A percentile compares a stretch with the other conserved stretches of the same genome.
These are phyloP conservation scores for Oleoguttula mirabilis DNA, from an alignment of 495 filamentous ascomycete genomes.

Conservation along the genomic window DNA sequence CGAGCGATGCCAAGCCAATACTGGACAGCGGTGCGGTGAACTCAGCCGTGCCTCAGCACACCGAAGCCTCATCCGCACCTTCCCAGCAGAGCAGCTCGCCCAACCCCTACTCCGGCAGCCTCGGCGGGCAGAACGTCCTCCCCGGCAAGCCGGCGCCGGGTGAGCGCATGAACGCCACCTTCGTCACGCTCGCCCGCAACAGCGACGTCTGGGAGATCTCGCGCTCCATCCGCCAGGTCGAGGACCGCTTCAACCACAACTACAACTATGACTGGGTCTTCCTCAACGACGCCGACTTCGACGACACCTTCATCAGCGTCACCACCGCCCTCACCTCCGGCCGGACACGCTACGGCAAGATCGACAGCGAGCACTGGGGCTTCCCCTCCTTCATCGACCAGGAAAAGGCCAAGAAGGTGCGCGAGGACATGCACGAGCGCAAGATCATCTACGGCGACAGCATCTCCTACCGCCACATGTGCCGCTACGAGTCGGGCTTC, in stretches of 20 bases:
- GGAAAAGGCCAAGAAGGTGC: constrained; percentile 43
- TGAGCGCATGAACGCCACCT: constrained; percentile 83
- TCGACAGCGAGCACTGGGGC: constrained; percentile 40
- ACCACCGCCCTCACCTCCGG: constrained; percentile 83
- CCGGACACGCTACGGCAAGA: constrained; percentile 71
- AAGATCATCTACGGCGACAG: constrained; percentile 73
- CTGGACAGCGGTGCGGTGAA: not conserved
- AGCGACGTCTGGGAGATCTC: constrained; percentile 92
- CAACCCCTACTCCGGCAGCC: constrained; percentile 15
- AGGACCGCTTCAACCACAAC: constrained; percentile 92
- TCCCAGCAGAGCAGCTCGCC: constrained; percentile 12
- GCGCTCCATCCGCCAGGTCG: constrained; percentile 82
- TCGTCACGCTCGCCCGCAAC: constrained; percentile 90
- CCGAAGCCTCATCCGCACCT: constrained; percentile 3
- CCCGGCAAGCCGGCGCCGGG: constrained; percentile 39
- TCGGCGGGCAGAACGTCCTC: constrained; percentile 26
- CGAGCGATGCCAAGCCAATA: not conserved
- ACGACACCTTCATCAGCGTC: constrained; percentile 81
- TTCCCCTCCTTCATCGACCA: constrained; percentile 45
- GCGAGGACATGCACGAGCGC: constrained; percentile 39
- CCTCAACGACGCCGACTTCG: constrained; percentile 88
- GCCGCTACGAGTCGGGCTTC: constrained; percentile 38
- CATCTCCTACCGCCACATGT: constrained; percentile 44
- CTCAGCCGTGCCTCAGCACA: constrained; percentile 1
- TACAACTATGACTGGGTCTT: constrained; percentile 99